Conservation (phyloP, 805 yeast genomes). For the Blastobotrys americana region DNA sequence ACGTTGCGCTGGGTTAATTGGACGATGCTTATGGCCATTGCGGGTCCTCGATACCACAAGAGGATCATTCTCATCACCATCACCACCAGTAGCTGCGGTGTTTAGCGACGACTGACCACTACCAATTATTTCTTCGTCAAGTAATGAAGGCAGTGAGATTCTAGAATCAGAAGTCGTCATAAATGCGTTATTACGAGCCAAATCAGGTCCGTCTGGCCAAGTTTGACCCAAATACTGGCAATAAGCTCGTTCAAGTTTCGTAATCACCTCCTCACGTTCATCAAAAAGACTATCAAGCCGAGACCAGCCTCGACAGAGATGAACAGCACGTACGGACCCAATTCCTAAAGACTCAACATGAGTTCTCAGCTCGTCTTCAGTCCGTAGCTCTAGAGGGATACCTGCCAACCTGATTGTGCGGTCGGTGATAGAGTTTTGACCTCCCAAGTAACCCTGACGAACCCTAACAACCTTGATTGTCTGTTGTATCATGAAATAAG, state of each 20-base stretch:
- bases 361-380: slow-evolving; percentile 57
- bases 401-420: slow-evolving; percentile 84
- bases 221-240: slow-evolving; percentile 51
- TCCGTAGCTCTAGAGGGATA: slow-evolving; percentile 74
- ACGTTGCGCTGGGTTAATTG: slow-evolving; percentile 1
- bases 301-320: slow-evolving; percentile 84
- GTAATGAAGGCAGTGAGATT: not conserved
- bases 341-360: slow-evolving; percentile 74
- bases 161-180: not conserved
- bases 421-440: slow-evolving; percentile 84
- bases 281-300: slow-evolving; percentile 59
- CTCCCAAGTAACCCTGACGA: slow-evolving; percentile 76
- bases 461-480: slow-evolving; percentile 67
- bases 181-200: no score
- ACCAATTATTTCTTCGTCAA: not conserved
- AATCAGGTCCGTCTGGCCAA: slow-evolving; percentile 9
- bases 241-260: slow-evolving; percentile 64
- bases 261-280: slow-evolving; percentile 47
- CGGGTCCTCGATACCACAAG: not conserved
- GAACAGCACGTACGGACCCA: slow-evolving; percentile 70
- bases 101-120: no score
- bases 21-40: not conserved
- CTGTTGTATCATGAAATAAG: slow-evolving; percentile 55
- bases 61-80: not conserved
- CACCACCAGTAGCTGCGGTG: not conserved